Evolutionary conservation across 495 filamentous ascomycete genomes (phyloP).

Genomic region (Penicillium waksmanii): DNA sequence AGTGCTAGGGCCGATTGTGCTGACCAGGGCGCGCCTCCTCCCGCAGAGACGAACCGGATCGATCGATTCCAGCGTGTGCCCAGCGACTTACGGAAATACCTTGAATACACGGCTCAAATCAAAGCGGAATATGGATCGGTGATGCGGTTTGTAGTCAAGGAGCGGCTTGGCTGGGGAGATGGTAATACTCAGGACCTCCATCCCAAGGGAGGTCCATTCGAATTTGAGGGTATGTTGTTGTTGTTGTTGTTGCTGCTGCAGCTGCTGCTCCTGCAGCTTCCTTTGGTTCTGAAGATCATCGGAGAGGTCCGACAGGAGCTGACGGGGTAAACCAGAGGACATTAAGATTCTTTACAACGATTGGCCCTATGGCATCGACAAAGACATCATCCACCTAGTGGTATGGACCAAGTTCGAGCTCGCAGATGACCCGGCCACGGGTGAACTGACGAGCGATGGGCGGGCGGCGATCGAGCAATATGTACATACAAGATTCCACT

Average conservation of each 20-base stretch:
- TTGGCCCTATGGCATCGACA: constrained; percentile 86
- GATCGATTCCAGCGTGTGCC: constrained; percentile 75
- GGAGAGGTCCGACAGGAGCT: constrained; percentile 3
- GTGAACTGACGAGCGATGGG: constrained; percentile 65
- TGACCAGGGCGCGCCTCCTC: constrained; percentile 9
- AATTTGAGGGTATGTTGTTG: constrained; percentile 47
- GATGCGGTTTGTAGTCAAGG: constrained; percentile 70
- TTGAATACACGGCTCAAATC: constrained; percentile 64
- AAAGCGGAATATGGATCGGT: constrained; percentile 69
- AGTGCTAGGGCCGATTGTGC: constrained; percentile 7
- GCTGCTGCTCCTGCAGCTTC: too few species aligned
- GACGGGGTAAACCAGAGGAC: constrained; percentile 54
- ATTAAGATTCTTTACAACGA: constrained; percentile 81
- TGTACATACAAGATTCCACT: constrained; percentile 65
- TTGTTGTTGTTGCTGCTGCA: constrained; percentile 4
- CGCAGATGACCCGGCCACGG: constrained; percentile 65
- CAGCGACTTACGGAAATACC: constrained; percentile 72
- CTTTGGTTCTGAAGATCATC: background rate
- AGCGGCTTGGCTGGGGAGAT: constrained; percentile 67
- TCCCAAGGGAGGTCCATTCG: constrained; percentile 52
- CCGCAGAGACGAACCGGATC: constrained; percentile 62
- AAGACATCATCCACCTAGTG: constrained; percentile 76
- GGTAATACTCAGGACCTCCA: constrained; percentile 41
- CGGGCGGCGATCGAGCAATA: constrained; percentile 67
- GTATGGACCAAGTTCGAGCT: constrained; percentile 91